These are phyloP conservation scores for Mycena galopus DNA, from an alignment of 768 basidiomycete species.

Conservation along the genomic window DNA sequence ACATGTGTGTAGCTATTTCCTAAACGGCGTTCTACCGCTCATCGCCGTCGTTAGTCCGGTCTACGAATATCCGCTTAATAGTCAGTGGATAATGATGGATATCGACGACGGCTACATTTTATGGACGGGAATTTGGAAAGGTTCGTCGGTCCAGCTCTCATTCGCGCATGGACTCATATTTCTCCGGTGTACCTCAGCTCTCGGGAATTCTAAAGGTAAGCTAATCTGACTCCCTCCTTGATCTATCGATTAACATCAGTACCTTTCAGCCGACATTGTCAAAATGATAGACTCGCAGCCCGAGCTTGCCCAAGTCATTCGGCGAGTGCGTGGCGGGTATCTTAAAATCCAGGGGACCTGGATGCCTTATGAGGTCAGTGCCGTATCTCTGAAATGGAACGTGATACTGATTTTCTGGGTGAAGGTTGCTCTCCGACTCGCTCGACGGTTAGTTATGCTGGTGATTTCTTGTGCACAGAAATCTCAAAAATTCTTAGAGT, in stretches of 20 bases:
- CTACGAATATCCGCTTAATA: slow-evolving; percentile 90
- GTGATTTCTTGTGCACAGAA: slow-evolving; percentile 21
- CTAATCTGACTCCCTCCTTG: slow-evolving; percentile 19
- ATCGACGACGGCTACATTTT: slow-evolving; percentile 93
- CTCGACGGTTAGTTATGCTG: slow-evolving; percentile 72
- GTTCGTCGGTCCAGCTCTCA: slow-evolving; percentile 51
- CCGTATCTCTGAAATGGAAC: background rate
- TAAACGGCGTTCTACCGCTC: slow-evolving; percentile 33
- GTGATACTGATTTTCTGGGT: slow-evolving; percentile 23
- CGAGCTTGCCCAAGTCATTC: slow-evolving; percentile 84
- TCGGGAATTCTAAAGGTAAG: slow-evolving; percentile 90
- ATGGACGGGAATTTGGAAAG: slow-evolving; percentile 97
- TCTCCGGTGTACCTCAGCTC: slow-evolving; percentile 57
- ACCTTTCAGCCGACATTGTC: slow-evolving; percentile 82
- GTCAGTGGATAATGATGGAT: slow-evolving; percentile 97
- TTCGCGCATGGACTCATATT: background rate
- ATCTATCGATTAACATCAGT: slow-evolving; percentile 17
- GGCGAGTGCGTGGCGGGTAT: slow-evolving; percentile 88
- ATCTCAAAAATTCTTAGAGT: slow-evolving; percentile 63
- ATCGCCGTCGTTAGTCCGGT: slow-evolving; percentile 68
- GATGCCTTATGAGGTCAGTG: slow-evolving; percentile 89
- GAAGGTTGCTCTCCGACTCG: slow-evolving; percentile 83
- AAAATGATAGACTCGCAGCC: slow-evolving; percentile 95
- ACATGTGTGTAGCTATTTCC: slow-evolving; percentile 72
- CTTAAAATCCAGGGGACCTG: slow-evolving; percentile 95